Percentiles rank a stretch among this genome's conserved stretches.
Conservation (phyloP, 495 filamentous ascomycete genomes). For the Penicillium silybi region DNA sequence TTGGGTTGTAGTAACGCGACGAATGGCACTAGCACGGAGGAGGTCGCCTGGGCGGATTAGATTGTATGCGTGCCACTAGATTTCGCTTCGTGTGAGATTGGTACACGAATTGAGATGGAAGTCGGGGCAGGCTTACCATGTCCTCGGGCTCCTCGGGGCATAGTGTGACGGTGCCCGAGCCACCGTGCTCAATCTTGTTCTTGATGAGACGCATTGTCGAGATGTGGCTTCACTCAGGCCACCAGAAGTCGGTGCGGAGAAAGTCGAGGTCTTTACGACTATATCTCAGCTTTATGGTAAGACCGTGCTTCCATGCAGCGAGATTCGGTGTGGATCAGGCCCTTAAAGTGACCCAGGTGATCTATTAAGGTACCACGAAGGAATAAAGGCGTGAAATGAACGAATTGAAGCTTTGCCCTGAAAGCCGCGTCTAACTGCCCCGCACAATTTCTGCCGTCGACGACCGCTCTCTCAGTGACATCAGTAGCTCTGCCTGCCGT, state of each 20-base stretch:
- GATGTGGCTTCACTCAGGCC: not conserved
- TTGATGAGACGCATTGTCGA: conserved; percentile 65
- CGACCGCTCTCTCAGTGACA: not conserved
- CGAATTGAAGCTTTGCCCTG: not conserved
- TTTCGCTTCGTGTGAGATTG: not conserved
- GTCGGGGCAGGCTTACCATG: conserved; percentile 58
- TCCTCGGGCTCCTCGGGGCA: conserved; percentile 92
- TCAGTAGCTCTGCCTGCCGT: not conserved
- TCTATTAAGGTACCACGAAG: not conserved
- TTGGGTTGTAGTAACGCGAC: conserved; percentile 66
- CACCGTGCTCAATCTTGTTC: conserved; percentile 68
- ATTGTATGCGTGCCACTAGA: conserved; percentile 94
- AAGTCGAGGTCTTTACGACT: not conserved
- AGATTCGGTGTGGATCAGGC: not conserved
- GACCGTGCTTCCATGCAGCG: not conserved
- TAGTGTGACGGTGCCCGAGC: conserved; percentile 74
- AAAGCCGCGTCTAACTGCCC: not conserved
- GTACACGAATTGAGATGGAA: not conserved
- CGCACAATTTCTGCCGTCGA: not conserved
- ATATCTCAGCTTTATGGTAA: not conserved
- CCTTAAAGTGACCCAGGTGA: not conserved
- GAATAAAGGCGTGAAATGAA: not conserved
- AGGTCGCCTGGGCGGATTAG: conserved; percentile 77
- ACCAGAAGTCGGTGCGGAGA: not conserved
- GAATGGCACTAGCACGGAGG: conserved; percentile 76